Base-by-base conservation (phyloP, 169 alveolate genomes). In the Theileria sp. region DNA sequence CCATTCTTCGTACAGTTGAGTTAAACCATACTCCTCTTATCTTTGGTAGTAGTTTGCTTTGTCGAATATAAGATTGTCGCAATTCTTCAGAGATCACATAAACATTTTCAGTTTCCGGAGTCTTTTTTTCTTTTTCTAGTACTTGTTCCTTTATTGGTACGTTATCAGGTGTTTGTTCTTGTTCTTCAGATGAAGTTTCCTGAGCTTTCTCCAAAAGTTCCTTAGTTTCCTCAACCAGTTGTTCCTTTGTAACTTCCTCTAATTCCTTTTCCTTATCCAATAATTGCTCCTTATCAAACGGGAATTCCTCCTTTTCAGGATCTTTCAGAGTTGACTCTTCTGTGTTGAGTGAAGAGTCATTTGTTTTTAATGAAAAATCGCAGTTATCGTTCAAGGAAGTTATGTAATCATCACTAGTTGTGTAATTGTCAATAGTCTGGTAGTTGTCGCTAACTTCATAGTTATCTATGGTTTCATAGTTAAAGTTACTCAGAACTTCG, bases 1-100 rank as follows among this genome's bases (percentile, higher is more conserved):
- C 94, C 94, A 91, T 91, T 51, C 94, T 88, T 36, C 91, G 86
- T 50, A 88, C 88, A 15, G 94, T 87, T n/a, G 94, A 91, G 81
- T 91, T 91, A 71, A 91, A 91, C 94, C 94, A 91, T 56, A 91
- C 94, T 0, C 94, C 94, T 65, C 94, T 60, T 54, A 91, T 92
- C 70, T 91, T 91, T 2, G 94, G 94, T 87, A 80, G 83, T 30
- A 85, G 75, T 73, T 91, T 91, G 62, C 92, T 86, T 80, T 86
- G 89, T 19, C 90, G 78, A 25, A 91, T 79, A 77, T 87, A 91
- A 21, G 86, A 82, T 81, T 87, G 76, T 34, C 94, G 74, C 73
- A 91, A 81, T 73, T 87, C 93, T 70, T 91, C 88, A 4, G 92
- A 87, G 25, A 86, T 79, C 9, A 77, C 86, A 21, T 64, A 64